Percentiles rank a stretch among this genome's conserved stretches.
Conservation (phyloP, 163 green algal genomes). For the Scenedesmus sp. region DNA sequence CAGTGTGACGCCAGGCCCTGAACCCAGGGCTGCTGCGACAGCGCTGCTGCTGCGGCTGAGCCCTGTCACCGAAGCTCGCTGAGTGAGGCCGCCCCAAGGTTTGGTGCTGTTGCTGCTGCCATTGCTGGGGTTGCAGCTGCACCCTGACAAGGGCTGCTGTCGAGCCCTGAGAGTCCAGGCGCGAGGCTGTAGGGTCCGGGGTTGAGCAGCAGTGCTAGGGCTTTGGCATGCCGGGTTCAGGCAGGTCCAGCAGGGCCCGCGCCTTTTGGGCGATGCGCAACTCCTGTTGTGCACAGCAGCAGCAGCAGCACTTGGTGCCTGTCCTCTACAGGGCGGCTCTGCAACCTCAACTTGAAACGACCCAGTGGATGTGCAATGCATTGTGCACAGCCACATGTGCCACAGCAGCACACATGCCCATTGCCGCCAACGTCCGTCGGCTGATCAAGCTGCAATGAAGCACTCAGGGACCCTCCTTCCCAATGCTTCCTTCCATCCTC, state of each 20-base stretch:
- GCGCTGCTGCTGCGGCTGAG: background rate
- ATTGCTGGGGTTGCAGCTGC: background rate
- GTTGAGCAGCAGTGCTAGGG: conserved; percentile 36
- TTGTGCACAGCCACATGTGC: background rate
- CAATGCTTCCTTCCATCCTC: too few relatives aligned
- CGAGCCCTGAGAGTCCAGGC: background rate
- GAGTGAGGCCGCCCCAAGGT: conserved; percentile 29
- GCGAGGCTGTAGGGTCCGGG: conserved; percentile 15
- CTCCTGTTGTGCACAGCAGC: conserved; percentile 45
- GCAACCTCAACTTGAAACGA: background rate
- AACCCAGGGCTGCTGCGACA: conserved; percentile 35
- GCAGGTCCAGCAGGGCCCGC: conserved; percentile 68
- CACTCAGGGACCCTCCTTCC: too few relatives aligned
- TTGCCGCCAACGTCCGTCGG: too few relatives aligned
- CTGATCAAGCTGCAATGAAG: too few relatives aligned
- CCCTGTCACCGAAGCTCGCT: background rate
- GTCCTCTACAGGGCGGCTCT: too few relatives aligned
- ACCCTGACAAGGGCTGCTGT: background rate
- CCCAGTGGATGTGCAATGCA: background rate
- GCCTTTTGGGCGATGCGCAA: conserved; percentile 72
- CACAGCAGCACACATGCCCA: too few relatives aligned
- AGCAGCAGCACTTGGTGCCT: too few relatives aligned
- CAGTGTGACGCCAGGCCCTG: conserved; percentile 55
- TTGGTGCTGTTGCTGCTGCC: conserved; percentile 57
- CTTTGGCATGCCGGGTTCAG: background rate